Evolutionary conservation across 1,284 basidiomycete genomes (phyloP), one percentile per base, ranked within the genome.

Genomic region (Porphyrellus sp.): DNA sequence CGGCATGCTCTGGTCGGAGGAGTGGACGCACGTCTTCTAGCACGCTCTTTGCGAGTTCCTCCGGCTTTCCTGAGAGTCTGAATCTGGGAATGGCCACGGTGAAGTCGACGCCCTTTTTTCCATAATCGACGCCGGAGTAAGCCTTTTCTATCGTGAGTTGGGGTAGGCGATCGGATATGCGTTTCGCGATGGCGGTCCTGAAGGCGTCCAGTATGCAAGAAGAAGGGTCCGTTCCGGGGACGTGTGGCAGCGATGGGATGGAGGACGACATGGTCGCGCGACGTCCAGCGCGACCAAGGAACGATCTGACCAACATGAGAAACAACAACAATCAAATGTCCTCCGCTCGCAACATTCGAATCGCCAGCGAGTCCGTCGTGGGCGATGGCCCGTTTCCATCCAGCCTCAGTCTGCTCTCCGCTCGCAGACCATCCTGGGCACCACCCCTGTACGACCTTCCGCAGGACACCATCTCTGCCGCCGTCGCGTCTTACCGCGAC

Each of bases 51-150:
- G 87, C 91, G 35, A 90, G 77, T 47, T 89, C 86, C 52, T 91
- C 86, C 2, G 89, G 80, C 65, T 96, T 96, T 37, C 85, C 91
- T 5, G 85, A 85, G 45, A 98, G 77, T 59, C 91, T 81, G 75
- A 96, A 98, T 52, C 96, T 82, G 24, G 95, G 92, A 38, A 98
- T 72, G 5, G 97, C 94, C 28, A 99, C 82, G 0, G 90, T 91
- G 63, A 97, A 93, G 74, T 99, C 96, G 42, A 82, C 85, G 16
- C 89, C 91, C 73, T 96, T 95, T 74, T 93, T 94, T 44, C 91
- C 91, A 59, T 88, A 89, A 70, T 95, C 90, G 6, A 98, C 89
- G 15, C 90, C 95, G 25, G 80, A 71, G 69, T 89, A 96, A 0
- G 86, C 90, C 64, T 92, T 78, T 44, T 89, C 86, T 21, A 90